Percentiles rank a stretch among this genome's conserved stretches.
Conservation (phyloP, 2,329 filamentous ascomycete genomes). For the Alternaria sp. region DNA sequence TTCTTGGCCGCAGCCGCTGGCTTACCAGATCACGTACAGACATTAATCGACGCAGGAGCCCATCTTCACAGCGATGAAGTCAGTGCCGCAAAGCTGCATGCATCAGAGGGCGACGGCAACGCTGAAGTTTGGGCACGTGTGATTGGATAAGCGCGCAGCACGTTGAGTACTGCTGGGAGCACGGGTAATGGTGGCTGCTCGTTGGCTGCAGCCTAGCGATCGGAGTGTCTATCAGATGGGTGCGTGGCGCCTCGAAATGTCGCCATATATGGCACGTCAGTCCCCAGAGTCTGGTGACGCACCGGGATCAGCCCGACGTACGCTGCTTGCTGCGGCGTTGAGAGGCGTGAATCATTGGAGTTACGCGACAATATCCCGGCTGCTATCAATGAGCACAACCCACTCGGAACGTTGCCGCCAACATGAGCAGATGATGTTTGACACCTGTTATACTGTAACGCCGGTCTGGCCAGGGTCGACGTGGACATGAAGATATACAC, state of each 20-base stretch:
- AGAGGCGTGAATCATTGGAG: slow-evolving; percentile 28
- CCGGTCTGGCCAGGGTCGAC: neutral
- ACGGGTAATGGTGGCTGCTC: slow-evolving; percentile 41
- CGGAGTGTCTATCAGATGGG: slow-evolving; percentile 26
- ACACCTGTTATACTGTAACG: neutral
- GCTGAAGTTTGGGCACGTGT: slow-evolving; percentile 43
- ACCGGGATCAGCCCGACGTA: slow-evolving; percentile 31
- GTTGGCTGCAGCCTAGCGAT: slow-evolving; percentile 30
- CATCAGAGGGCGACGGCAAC: slow-evolving; percentile 45
- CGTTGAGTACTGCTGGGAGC: slow-evolving; percentile 25
- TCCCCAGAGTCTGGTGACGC: slow-evolving; percentile 39
- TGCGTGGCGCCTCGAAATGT: slow-evolving; percentile 32
- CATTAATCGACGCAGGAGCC: slow-evolving; percentile 65
- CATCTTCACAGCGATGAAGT: slow-evolving; percentile 68
- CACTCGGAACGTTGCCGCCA: neutral
- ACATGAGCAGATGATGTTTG: neutral
- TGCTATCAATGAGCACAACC: slow-evolving; percentile 15
- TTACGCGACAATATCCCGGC: slow-evolving; percentile 32
- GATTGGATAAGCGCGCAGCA: slow-evolving; percentile 39
- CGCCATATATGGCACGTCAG: slow-evolving; percentile 36
- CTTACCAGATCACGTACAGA: slow-evolving; percentile 62
- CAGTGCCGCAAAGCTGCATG: slow-evolving; percentile 60
- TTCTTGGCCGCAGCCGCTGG: slow-evolving; percentile 68
- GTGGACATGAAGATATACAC: slow-evolving; percentile 7
- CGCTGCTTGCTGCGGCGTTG: slow-evolving; percentile 18